These are phyloP conservation scores for Xylariaceae sp. DNA, from an alignment of 2,329 filamentous ascomycete genomes.

Conservation along the genomic window DNA sequence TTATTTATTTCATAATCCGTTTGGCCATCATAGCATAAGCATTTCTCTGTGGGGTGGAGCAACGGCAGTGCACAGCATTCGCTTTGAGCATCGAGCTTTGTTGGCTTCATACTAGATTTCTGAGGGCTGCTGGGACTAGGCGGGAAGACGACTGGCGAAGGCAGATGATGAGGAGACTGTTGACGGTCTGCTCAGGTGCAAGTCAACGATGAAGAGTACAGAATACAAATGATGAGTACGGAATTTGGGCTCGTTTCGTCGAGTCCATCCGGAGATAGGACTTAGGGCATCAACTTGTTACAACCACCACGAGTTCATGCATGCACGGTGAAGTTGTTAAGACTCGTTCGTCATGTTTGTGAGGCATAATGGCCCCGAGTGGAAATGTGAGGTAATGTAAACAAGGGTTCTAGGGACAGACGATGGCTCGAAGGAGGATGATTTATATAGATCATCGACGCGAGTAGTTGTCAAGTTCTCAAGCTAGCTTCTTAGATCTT, in stretches of 20 bases:
- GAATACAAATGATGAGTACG: neutral
- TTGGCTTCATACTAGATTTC: conserved; percentile 12
- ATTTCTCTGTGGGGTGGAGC: conserved; percentile 9
- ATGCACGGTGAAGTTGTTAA: neutral
- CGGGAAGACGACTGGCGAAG: neutral
- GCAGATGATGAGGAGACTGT: neutral
- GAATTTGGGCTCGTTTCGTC: neutral
- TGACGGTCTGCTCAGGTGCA: neutral
- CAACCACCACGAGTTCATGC: neutral
- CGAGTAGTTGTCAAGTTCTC: neutral
- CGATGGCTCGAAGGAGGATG: neutral
- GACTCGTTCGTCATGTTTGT: no score
- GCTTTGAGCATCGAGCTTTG: conserved; percentile 2
- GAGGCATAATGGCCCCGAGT: no score
- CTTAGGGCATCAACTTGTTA: neutral
- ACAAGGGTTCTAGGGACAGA: neutral
- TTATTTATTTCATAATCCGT: conserved; percentile 6
- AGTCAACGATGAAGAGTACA: neutral
- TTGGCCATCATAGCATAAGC: conserved; percentile 19
- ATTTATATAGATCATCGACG: neutral
- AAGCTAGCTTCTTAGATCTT: no score
- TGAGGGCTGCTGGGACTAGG: neutral
- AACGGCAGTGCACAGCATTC: conserved; percentile 6
- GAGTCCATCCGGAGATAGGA: neutral
- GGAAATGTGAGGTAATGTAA: neutral